Evolutionary conservation across 306 rosid genomes (phyloP).

Genomic region (Begonia fuchsioides): DNA sequence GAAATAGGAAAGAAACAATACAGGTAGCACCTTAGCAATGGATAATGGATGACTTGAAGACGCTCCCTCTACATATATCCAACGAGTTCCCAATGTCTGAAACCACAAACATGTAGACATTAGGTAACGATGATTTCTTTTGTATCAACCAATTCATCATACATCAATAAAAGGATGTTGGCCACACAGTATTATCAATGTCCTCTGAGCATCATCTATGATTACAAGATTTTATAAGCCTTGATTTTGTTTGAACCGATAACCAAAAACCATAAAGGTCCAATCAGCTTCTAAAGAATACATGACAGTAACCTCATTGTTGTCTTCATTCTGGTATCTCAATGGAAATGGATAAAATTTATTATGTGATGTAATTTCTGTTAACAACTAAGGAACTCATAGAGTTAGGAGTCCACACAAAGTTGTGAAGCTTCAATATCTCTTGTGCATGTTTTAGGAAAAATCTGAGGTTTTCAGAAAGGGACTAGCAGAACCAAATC

Average conservation of each 20-base stretch:
- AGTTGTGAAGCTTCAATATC: no score
- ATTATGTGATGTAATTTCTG: no score
- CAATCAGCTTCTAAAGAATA: constrained; percentile 71
- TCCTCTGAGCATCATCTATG: constrained; percentile 52
- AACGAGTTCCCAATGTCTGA: constrained; percentile 45
- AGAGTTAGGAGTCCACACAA: no score
- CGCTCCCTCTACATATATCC: constrained; percentile 79
- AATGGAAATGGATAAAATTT: no score
- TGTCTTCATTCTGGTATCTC: constrained; percentile 52
- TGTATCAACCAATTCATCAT: neutral
- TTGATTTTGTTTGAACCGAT: neutral
- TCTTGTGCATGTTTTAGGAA: no score
- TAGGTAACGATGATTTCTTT: neutral
- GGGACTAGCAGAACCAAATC: no score
- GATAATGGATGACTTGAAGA: constrained; percentile 60
- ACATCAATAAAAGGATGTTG: neutral
- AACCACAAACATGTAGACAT: constrained; percentile 11
- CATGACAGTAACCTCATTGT: constrained; percentile 49
- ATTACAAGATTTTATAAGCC: constrained; percentile 41
- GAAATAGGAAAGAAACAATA: neutral
- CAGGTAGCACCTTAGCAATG: constrained; percentile 55
- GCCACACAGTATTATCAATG: constrained; percentile 56
- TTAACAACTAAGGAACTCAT: no score
- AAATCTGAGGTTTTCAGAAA: no score
- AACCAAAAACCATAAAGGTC: constrained; percentile 66